phyloP scores from a whole-genome alignment of 495 filamentous ascomycete genomes.

The Xylaria castorea region DNA sequence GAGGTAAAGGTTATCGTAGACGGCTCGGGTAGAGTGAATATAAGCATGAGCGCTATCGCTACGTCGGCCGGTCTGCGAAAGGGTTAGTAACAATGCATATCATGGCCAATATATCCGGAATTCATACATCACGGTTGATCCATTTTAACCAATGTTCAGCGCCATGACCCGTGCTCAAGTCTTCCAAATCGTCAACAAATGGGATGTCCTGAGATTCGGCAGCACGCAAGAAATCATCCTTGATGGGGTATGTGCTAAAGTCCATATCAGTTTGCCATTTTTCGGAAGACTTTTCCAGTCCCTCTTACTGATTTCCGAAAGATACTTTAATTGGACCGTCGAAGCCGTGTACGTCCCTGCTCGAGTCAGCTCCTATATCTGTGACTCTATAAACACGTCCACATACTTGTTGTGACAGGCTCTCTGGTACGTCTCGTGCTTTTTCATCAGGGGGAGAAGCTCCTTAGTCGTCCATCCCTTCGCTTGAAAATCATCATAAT shows the following conservation, averaged over 20 bases:
- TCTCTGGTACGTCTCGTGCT: constrained; percentile 84
- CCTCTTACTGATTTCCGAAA: constrained; percentile 70
- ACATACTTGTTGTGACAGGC: constrained; percentile 68
- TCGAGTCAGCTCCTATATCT: not conserved
- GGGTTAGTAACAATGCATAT: constrained; percentile 3
- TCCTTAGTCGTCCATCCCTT: constrained; percentile 84
- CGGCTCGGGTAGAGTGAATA: constrained; percentile 70
- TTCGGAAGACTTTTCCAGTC: not conserved
- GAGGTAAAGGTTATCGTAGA: constrained; percentile 74
- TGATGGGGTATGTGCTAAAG: constrained; percentile 65
- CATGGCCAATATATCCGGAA: not conserved
- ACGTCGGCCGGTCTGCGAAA: constrained; percentile 63
- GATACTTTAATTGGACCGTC: constrained; percentile 87
- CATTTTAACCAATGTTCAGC: constrained; percentile 70
- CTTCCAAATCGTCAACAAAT: constrained; percentile 71
- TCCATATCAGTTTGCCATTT: constrained; percentile 25
- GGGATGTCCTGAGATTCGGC: constrained; percentile 79
- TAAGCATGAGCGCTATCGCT: constrained; percentile 81
- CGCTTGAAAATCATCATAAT: constrained; percentile 85
- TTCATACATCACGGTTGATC: constrained; percentile 68
- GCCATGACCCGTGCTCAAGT: constrained; percentile 67
- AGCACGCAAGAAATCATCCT: constrained; percentile 82
- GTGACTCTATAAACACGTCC: not conserved
- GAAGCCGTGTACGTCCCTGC: constrained; percentile 73
- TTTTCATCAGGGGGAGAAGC: constrained; percentile 79